A percentile compares a stretch with the other conserved stretches of the same genome.
Evolutionary conservation across 73 alveolate genomes (phyloP).

Genomic region (Paramecium sonneborni): DNA sequence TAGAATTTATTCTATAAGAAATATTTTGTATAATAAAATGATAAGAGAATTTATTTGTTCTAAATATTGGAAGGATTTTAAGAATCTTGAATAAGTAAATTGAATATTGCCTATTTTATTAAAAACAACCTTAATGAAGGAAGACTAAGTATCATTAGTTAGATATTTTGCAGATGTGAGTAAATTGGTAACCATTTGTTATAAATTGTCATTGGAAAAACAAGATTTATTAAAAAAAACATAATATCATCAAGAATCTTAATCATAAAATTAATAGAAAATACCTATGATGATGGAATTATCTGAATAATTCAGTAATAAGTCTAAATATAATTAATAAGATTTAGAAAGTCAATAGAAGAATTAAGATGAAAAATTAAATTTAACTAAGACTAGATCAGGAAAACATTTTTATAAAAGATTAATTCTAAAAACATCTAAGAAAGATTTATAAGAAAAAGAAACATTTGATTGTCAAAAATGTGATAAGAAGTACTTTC

Average conservation of each 20-base stretch:
- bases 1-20: too few relatives aligned
- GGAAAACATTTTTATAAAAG: background rate
- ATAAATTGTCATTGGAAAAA: conserved; percentile 5
- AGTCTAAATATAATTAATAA: background rate
- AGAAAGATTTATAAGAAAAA: background rate
- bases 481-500: background rate
- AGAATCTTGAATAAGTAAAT: background rate
- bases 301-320: background rate
- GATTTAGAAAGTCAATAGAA: background rate
- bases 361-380: background rate
- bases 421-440: background rate
- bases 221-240: background rate
- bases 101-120: background rate
- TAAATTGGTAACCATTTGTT: background rate
- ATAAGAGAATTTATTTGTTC: too few relatives aligned
- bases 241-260: background rate
- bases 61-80: background rate
- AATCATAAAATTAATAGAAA: background rate
- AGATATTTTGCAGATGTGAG: conserved; percentile 12
- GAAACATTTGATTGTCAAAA: background rate
- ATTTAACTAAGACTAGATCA: background rate
- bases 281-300: too few relatives aligned
- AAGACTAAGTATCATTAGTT: background rate
- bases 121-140: background rate
- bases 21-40: too few relatives aligned